Conservation (phyloP, 2,329 filamentous ascomycete species). For the Clonostachys byssicola region DNA sequence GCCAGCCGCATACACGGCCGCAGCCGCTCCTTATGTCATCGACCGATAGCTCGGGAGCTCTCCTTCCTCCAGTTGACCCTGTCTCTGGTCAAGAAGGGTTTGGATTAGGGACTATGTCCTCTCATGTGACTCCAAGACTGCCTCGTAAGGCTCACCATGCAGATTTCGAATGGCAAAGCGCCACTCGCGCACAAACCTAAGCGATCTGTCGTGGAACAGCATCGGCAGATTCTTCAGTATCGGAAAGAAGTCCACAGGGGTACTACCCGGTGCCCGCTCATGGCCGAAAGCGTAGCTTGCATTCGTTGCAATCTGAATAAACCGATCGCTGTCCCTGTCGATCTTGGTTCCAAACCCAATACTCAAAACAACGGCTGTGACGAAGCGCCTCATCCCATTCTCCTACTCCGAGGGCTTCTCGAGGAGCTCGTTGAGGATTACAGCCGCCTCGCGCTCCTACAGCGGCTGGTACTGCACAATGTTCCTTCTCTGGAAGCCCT, state of each 20-base stretch:
- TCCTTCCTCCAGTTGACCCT: slow-evolving; percentile 11
- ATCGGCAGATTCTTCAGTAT: slow-evolving; percentile 4
- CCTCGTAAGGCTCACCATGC: neutral
- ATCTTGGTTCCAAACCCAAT: slow-evolving; percentile 38
- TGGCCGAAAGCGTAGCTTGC: slow-evolving; percentile 19
- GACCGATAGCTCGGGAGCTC: slow-evolving; percentile 25
- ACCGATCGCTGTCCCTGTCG: slow-evolving; percentile 27
- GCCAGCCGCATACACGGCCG: slow-evolving; percentile 41
- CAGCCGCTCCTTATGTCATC: slow-evolving; percentile 44
- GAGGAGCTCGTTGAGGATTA: slow-evolving; percentile 21
- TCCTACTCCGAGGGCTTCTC: slow-evolving; percentile 27
- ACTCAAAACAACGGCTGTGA: slow-evolving; percentile 32
- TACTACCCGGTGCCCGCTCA: slow-evolving; percentile 20
- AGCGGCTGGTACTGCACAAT: slow-evolving; percentile 24
- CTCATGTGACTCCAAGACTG: neutral
- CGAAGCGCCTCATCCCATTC: slow-evolving; percentile 25
- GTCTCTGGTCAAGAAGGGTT: neutral
- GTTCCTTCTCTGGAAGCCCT: slow-evolving; percentile 16
- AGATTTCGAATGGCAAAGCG: neutral
- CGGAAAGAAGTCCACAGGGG: slow-evolving; percentile 43
- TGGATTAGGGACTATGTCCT: neutral
- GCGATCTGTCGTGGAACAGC: neutral
- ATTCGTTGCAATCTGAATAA: slow-evolving; percentile 28
- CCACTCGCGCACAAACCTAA: neutral
- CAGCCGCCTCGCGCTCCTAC: slow-evolving; percentile 24